Base-by-base conservation (phyloP, 2,329 filamentous ascomycete genomes). In the Arthrobotrys sphaeroides region DNA sequence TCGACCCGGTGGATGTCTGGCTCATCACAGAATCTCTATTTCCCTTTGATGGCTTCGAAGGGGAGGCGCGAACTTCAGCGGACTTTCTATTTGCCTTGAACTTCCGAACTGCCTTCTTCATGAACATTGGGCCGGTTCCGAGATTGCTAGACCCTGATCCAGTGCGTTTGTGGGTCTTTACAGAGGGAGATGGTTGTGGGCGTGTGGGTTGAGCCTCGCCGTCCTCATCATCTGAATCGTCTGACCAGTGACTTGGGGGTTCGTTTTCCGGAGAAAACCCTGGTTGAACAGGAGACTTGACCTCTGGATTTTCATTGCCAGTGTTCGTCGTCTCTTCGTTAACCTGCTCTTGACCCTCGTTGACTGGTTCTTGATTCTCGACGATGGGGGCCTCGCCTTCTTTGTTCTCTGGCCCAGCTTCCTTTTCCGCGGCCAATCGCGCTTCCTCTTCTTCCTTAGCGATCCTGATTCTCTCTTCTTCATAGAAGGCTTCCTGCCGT, bases 111-210 rank as follows among this genome's bases (percentile, higher is more conserved):
- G 72, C 72, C 47, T 64, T 74, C 36, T 40, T 55, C 72, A 75
- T 75, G 31, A 75, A 51, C 64, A 69, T 69, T 10, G 72, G 72
- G 9, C 64, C 72, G 18, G 42, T 59, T 59, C 72, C 72, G 20
- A 75, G 72, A 18, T 66, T 60, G 64, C 72, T 75, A 31, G 55
- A 62, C 16, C 64, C 72, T 20, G 72, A 75, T 18, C 64, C 64
- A 20, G 36, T 64, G 12, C 72, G 64, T n/a, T 65, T 75, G 40
- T 75, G 72, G n/a, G 45, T 13, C 33, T 59, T 69, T 4, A 9
- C 26, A 10, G 38, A 62, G 5, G 61, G 51, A 10, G 69, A 5
- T 3, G 69, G 53, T 40, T 67, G 69, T 10, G 53, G 53, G 5
- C 2, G 13, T n/a, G n/a, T n/a, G n/a, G n/a, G n/a, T 10, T 55